Percentiles rank a stretch among this genome's conserved stretches.
phyloP scores from a whole-genome alignment of 345 rosid species.

The Aurinia saxatilis region DNA sequence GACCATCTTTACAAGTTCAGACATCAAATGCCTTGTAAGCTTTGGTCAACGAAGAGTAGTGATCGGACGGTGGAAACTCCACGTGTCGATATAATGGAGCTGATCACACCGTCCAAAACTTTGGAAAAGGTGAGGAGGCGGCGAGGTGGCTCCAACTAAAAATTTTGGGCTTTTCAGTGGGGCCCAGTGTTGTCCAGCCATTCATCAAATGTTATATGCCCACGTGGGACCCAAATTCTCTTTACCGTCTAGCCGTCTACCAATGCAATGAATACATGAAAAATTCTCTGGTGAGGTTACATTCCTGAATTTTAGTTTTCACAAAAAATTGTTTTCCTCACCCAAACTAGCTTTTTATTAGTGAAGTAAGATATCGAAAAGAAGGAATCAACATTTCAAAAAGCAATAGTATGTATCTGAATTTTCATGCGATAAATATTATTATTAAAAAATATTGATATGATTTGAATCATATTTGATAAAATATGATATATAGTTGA shows the following conservation, averaged over 20 bases:
- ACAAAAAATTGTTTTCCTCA: background rate
- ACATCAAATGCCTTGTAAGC: background rate
- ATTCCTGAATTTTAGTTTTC: background rate
- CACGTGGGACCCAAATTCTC: constrained; percentile 17
- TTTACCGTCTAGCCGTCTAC: background rate
- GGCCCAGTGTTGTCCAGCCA: constrained; percentile 25
- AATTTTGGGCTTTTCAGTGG: constrained; percentile 14
- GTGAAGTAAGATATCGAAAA: too few relatives aligned
- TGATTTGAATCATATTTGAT: too few relatives aligned
- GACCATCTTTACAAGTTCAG: too few relatives aligned
- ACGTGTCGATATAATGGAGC: background rate
- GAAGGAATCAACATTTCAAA: too few relatives aligned
- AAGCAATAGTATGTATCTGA: too few relatives aligned
- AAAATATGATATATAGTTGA: too few relatives aligned
- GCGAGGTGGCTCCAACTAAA: constrained; percentile 24
- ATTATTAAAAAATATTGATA: too few relatives aligned
- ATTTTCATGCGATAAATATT: too few relatives aligned
- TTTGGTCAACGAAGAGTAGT: background rate
- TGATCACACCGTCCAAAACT: constrained; percentile 26
- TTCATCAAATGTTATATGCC: background rate
- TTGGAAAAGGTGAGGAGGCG: constrained; percentile 9
- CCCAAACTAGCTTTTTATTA: background rate
- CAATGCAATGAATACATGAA: constrained; percentile 21
- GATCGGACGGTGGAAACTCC: constrained; percentile 21
- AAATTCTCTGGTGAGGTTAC: background rate